phyloP scores from a whole-genome alignment of 169 alveolate genomes.

The Cryptosporidium parvum region DNA sequence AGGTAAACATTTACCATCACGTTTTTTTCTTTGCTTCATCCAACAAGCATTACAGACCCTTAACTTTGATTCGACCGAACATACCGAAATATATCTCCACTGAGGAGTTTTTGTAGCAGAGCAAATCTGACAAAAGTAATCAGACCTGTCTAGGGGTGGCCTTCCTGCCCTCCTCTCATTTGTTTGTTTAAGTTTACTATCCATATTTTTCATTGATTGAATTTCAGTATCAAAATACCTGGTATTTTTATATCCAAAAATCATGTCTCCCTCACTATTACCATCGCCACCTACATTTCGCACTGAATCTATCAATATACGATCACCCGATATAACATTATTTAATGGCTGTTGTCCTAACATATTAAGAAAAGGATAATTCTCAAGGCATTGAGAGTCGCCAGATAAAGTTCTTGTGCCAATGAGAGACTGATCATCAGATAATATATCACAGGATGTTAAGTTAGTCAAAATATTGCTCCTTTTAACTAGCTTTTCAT shows the following conservation, averaged over 20 bases:
- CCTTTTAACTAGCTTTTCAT: constrained; percentile 52
- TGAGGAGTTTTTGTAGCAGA: constrained; percentile 76
- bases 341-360: background rate
- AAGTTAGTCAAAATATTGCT: constrained; percentile 26
- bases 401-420: constrained; percentile 66
- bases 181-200: constrained; percentile 55
- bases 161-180: constrained; percentile 76
- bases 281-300: constrained; percentile 16
- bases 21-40: constrained; percentile 74
- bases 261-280: constrained; percentile 12
- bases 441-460: constrained; percentile 42
- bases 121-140: constrained; percentile 70
- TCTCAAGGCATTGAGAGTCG: constrained; percentile 61
- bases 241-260: constrained; percentile 23
- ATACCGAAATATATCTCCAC: constrained; percentile 71
- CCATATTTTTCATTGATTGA: constrained; percentile 52
- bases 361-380: constrained; percentile 18
- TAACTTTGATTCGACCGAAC: constrained; percentile 61
- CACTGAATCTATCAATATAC: constrained; percentile 3
- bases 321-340: background rate
- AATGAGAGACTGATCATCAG: constrained; percentile 61
- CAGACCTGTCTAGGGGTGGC: constrained; percentile 74
- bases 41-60: constrained; percentile 75
- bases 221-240: constrained; percentile 44
- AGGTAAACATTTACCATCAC: constrained; percentile 65